phyloP scores from a whole-genome alignment of 305 asterid genomes.

The Lippia alba region DNA sequence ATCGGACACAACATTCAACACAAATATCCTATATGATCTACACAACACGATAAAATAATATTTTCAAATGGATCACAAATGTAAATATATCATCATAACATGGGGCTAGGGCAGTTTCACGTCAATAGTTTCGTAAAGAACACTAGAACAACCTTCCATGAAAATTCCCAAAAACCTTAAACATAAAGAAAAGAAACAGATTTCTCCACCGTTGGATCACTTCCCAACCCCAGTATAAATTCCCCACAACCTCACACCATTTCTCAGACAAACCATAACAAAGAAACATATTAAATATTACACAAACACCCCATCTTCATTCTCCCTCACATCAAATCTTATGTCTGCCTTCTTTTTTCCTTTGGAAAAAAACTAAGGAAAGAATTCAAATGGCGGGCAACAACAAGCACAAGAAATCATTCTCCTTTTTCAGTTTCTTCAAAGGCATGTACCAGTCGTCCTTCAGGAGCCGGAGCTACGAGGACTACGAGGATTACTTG shows the following conservation, averaged over 20 bases:
- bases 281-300: background rate
- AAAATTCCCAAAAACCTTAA: background rate
- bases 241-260: conserved; percentile 32
- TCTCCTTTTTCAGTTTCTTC: conserved; percentile 47
- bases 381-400: conserved; percentile 40
- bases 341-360: too few species aligned
- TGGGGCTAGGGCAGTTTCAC: too few species aligned
- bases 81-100: too few species aligned
- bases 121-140: background rate
- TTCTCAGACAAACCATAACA: conserved; percentile 21
- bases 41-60: too few species aligned
- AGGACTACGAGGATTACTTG: conserved; percentile 38
- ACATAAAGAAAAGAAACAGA: background rate
- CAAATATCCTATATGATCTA: too few species aligned
- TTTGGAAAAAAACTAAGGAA: too few species aligned
- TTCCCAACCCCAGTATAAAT: conserved; percentile 52
- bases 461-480: conserved; percentile 33
- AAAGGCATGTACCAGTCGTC: conserved; percentile 35
- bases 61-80: too few species aligned
- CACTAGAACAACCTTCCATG: background rate
- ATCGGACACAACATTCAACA: too few species aligned
- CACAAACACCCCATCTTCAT: background rate
- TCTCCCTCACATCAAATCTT: too few species aligned
- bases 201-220: conserved; percentile 55
- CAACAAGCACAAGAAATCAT: conserved; percentile 35